Percentiles rank a stretch among this genome's conserved stretches.
phyloP scores from a whole-genome alignment of 176 grass and related monocot species.

The Metroxylon sagu region DNA sequence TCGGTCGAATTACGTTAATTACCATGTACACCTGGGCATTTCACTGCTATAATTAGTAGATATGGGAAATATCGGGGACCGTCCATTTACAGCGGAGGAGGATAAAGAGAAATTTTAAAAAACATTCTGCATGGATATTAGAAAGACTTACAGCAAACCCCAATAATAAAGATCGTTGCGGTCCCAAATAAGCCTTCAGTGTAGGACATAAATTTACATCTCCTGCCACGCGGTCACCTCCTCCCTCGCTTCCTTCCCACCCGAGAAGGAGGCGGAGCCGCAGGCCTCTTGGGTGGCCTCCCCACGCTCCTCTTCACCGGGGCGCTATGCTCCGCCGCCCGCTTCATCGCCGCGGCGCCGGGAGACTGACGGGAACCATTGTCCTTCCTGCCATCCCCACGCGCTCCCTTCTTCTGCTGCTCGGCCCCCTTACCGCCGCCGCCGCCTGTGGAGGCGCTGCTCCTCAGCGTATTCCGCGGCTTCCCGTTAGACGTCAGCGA shows the following conservation, averaged over 20 bases:
- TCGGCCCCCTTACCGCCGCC: constrained; percentile 7
- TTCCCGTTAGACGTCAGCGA: constrained; percentile 26
- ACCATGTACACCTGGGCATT: no score
- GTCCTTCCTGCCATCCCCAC: constrained; percentile 39
- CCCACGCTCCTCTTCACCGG: constrained; percentile 47
- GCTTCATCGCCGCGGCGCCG: constrained; percentile 15
- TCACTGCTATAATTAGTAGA: no score
- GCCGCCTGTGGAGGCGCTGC: constrained; percentile 6
- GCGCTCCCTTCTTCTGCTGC: constrained; percentile 43
- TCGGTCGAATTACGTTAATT: no score
- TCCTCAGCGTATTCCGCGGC: constrained; percentile 33
- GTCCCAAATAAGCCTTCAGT: no score
- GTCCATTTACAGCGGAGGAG: no score
- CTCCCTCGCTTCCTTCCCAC: constrained; percentile 46
- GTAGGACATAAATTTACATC: no score
- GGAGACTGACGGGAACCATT: constrained; percentile 14
- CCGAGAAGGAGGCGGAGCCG: constrained; percentile 25
- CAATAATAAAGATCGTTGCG: no score
- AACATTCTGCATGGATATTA: no score
- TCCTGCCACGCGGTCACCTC: background rate
- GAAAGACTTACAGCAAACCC: no score
- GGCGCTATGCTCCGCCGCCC: constrained; percentile 1
- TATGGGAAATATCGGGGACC: no score
- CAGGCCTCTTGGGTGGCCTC: constrained; percentile 46
- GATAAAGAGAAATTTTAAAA: no score